Conservation (phyloP, 2,329 filamentous ascomycete species). For the Herpomyces periplanetae region DNA sequence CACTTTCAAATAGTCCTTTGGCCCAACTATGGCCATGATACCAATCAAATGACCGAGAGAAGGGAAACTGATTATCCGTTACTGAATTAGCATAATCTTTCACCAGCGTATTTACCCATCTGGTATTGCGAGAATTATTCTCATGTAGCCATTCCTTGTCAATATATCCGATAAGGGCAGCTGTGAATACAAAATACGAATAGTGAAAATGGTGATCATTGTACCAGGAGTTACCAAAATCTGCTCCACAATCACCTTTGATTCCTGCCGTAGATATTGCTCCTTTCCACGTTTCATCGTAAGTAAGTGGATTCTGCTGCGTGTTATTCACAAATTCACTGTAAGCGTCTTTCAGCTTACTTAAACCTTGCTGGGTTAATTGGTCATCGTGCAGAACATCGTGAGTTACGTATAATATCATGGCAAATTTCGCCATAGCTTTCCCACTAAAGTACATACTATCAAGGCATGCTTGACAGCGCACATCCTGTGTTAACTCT, state of each 20-base stretch:
- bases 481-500: slow-evolving; percentile 38
- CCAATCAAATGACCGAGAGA: slow-evolving; percentile 60
- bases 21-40: slow-evolving; percentile 85
- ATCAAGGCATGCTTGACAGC: slow-evolving; percentile 27
- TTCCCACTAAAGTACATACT: slow-evolving; percentile 81
- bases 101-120: slow-evolving; percentile 44
- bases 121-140: slow-evolving; percentile 23
- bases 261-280: too few relatives aligned
- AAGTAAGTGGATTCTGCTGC: slow-evolving; percentile 16
- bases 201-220: slow-evolving; percentile 30
- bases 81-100: slow-evolving; percentile 49
- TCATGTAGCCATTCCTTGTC: slow-evolving; percentile 26
- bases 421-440: slow-evolving; percentile 28
- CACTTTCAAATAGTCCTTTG: slow-evolving; percentile 26
- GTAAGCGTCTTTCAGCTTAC: slow-evolving; percentile 17
- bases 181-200: slow-evolving; percentile 59
- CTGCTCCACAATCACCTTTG: slow-evolving; percentile 23
- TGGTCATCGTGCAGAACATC: slow-evolving; percentile 16
- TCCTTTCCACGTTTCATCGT: too few relatives aligned
- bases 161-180: slow-evolving; percentile 39
- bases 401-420: slow-evolving; percentile 21
- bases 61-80: slow-evolving; percentile 33
- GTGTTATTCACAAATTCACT: slow-evolving; percentile 16
- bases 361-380: slow-evolving; percentile 14
- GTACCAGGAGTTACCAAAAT: slow-evolving; percentile 70